Base-by-base conservation (phyloP, 805 yeast species). In the Kluyveromyces siamensis region DNA sequence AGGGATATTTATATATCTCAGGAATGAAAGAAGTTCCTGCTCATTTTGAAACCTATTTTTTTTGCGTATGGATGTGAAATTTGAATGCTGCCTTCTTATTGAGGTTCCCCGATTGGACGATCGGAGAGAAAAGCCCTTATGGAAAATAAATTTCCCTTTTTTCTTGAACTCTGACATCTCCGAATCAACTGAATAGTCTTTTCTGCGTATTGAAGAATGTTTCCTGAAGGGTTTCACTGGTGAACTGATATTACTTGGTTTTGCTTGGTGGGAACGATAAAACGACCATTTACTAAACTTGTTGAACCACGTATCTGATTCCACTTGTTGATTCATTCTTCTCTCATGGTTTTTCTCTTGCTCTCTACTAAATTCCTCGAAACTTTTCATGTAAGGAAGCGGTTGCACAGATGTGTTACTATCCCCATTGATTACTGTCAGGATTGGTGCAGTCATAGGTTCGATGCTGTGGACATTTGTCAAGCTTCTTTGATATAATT, bases 81-180 rank as follows among this genome's bases (percentile, higher is more conserved):
- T 41, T 40, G 37, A 27, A 17, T 25, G 27, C 16, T 41, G 33
- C 50, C 41, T n/a, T 21, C 42, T 37, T 27, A 47, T 27, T 11
- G 37, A 27, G 27, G 36, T 43, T 25, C 18, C 6, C 2, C 27
- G 19, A 10, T 44, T 44, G 2, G 18, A n/a, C 27, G 35, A 44
- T 21, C 50, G 46, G 14, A 44, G 30, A 2, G 52, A 55, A 42
- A 62, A 62, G 7, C 66, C 66, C 35, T 52, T 56, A 43, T 62
- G 66, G 37, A 62, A 62, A 35, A 62, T 52, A 38, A 56, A 57
- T 25, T 49, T 50, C 9, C 48, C 52, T 16, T 50, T 45, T 14
- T 48, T 44, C 30, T 52, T 52, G 42, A 40, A 53, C 21, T 48
- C 44, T 14, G 49, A 45, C 14, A 50, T 33, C 47, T 61, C 65